phyloP scores from a whole-genome alignment of 192 early-diverging fungal genomes.

The Backusella circina region DNA sequence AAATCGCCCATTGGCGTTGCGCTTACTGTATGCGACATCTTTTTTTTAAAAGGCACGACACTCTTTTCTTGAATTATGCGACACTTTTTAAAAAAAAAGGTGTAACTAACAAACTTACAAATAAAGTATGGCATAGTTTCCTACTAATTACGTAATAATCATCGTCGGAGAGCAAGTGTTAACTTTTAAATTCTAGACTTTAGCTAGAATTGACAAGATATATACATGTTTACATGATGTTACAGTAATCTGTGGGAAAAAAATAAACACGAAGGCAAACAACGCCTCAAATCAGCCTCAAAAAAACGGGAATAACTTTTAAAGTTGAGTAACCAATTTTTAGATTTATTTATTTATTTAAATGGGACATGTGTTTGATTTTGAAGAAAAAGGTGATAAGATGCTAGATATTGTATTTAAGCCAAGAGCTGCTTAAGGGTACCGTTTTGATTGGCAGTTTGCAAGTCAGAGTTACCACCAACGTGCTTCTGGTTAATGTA shows the following conservation, averaged over 20 bases:
- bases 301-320: background rate
- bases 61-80: no score
- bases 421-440: slow-evolving; percentile 41
- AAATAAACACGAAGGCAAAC: background rate
- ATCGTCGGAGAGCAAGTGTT: no score
- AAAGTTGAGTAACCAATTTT: background rate
- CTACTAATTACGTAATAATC: no score
- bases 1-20: no score
- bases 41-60: no score
- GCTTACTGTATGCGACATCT: no score
- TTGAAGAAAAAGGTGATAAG: background rate
- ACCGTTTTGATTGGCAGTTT: slow-evolving; percentile 37
- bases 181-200: no score
- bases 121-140: no score
- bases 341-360: background rate
- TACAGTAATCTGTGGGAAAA: background rate
- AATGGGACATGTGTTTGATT: background rate
- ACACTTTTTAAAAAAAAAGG: no score
- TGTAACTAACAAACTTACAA: no score
- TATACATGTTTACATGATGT: background rate
- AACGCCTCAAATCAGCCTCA: background rate
- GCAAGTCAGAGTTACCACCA: slow-evolving; percentile 60
- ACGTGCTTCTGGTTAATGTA: slow-evolving; percentile 64
- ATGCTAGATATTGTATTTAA: background rate
- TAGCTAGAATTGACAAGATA: background rate